These are phyloP conservation scores for Bruguiera gymnorhiza DNA, from an alignment of 345 rosid species.

Conservation along the genomic window DNA sequence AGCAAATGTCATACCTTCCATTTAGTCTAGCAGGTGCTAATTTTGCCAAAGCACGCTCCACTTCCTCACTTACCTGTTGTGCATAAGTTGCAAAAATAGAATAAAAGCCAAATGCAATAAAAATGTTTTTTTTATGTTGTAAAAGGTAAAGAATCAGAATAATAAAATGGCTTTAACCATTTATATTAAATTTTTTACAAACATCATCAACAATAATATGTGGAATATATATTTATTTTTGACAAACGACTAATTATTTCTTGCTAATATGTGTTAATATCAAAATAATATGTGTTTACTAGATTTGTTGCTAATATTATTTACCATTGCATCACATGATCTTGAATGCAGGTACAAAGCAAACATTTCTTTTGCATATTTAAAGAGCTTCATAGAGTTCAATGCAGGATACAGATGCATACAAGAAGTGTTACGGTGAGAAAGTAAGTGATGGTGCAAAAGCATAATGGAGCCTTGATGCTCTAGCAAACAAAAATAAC, in stretches of 20 bases:
- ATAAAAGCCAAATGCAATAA: conserved; percentile 1
- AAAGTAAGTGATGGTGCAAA: too few species aligned
- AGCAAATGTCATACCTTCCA: conserved; percentile 53
- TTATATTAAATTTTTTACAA: background rate
- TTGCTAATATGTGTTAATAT: too few species aligned
- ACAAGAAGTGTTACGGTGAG: too few species aligned
- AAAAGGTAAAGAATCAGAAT: background rate
- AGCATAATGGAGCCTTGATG: too few species aligned
- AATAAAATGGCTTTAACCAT: background rate
- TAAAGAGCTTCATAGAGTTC: too few species aligned
- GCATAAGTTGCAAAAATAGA: conserved; percentile 9
- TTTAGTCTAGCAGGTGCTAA: conserved; percentile 83
- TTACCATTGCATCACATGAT: background rate
- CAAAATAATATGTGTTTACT: background rate
- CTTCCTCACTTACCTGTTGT: conserved; percentile 97
- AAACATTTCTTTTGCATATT: background rate
- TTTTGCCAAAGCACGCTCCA: conserved; percentile 97
- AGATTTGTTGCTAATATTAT: background rate
- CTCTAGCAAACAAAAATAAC: too few species aligned
- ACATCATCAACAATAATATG: too few species aligned
- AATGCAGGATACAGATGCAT: too few species aligned
- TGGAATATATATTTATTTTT: too few species aligned
- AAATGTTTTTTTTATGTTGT: background rate
- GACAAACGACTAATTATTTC: too few species aligned
- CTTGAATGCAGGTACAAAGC: too few species aligned